phyloP scores from a whole-genome alignment of 1,139 yeast genomes.

The Pneumocystis sp. region DNA sequence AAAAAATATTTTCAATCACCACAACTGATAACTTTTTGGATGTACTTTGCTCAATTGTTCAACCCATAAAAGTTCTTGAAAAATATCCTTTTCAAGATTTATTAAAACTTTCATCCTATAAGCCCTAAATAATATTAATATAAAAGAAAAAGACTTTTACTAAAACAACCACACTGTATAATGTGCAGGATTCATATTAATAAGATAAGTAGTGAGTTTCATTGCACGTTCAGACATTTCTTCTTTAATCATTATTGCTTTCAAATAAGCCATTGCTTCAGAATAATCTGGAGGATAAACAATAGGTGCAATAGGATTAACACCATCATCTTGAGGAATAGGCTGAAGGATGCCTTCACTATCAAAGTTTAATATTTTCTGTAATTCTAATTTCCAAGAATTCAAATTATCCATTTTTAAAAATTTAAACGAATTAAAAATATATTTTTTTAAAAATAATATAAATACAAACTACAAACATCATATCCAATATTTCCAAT shows the following conservation, averaged over 20 bases:
- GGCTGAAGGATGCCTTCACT: background rate
- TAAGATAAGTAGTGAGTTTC: conserved; percentile 45
- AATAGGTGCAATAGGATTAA: conserved; percentile 49
- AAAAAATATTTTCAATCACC: conserved; percentile 54
- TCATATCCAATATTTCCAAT: conserved; percentile 49
- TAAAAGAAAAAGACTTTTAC: conserved; percentile 14
- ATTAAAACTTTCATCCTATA: conserved; percentile 49
- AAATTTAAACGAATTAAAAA: background rate
- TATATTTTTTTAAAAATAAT: background rate
- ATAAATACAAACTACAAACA: background rate
- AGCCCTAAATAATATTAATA: conserved; percentile 16
- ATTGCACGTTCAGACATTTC: conserved; percentile 65
- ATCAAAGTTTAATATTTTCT: background rate
- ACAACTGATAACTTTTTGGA: conserved; percentile 86
- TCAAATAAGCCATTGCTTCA: conserved; percentile 42
- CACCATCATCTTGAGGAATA: conserved; percentile 22
- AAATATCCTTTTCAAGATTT: conserved; percentile 18
- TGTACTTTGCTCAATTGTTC: conserved; percentile 58
- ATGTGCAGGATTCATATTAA: conserved; percentile 69
- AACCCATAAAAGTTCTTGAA: conserved; percentile 57
- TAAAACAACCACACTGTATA: conserved; percentile 62
- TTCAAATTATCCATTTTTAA: background rate
- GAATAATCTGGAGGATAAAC: conserved; percentile 62
- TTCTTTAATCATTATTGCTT: conserved; percentile 43
- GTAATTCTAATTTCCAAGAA: background rate